Evolutionary conservation across 208 protist species (phyloP).

Genomic region (Crithidia fasciculata): DNA sequence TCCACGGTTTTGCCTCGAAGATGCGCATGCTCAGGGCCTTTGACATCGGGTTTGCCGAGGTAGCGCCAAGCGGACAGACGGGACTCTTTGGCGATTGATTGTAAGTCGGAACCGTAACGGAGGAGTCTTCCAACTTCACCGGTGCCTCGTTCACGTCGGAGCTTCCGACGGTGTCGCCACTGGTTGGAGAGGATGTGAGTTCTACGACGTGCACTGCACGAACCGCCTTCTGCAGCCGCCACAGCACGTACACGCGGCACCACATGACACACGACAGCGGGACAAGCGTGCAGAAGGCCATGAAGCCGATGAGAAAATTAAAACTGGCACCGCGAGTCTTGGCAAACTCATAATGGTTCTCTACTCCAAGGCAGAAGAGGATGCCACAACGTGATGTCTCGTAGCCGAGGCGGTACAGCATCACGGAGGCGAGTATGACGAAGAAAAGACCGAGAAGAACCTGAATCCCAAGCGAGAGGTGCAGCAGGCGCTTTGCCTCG

Average conservation of each 20-base stretch:
- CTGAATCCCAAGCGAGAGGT: not conserved
- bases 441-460: conserved; percentile 14
- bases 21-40: conserved; percentile 6
- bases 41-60: not conserved
- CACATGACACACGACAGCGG: conserved; percentile 32
- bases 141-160: too few species aligned
- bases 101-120: not conserved
- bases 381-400: conserved; percentile 33
- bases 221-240: conserved; percentile 1
- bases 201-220: not conserved
- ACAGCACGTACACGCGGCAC: conserved; percentile 9
- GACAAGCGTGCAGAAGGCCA: conserved; percentile 31
- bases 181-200: too few species aligned
- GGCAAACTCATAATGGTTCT: conserved; percentile 9
- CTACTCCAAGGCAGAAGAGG: conserved; percentile 41
- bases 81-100: not conserved
- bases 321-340: conserved; percentile 27
- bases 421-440: conserved; percentile 7
- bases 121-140: not conserved
- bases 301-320: conserved; percentile 22
- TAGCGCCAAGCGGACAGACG: not conserved
- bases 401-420: conserved; percentile 24
- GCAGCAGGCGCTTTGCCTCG: not conserved
- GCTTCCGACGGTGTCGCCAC: not conserved
- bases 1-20: not conserved